Evolutionary conservation across 2,329 filamentous ascomycete species (phyloP), one percentile per base, ranked within the genome.

Genomic region (Xylaria sp.): DNA sequence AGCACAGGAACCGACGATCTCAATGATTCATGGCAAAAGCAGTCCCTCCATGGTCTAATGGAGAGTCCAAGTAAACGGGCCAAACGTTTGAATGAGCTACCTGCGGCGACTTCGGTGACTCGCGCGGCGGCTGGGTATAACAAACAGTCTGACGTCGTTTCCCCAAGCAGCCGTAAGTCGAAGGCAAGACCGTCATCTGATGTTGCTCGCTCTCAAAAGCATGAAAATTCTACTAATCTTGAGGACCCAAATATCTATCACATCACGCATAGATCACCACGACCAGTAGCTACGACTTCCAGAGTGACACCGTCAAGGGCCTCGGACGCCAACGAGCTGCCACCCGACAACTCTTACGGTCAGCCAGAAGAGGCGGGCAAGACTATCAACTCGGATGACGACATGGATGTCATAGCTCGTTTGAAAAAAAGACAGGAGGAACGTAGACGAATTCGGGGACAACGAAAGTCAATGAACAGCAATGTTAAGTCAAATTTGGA

Each of bases 31-130:
- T 79, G 75, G 73, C 73, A 73, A 23, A 78, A 78, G 0, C 78
- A 78, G 1, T 79, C 80, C 4, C 71, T 86, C 32, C 75, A 79
- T 63, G 82, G 83, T 1, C 75, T 86, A 50, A 82, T 85, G 79
- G 80, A 84, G 62, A 82, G 78, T 16, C 82, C 80, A 27, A 75
- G 76, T 60, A 79, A 78, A 68, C 75, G 79, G 25, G 69, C 63
- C 0, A 62, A 63, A 4, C 70, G 69, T 1, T 47, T 77, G 16
- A 73, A 74, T 58, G 70, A 69, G 12, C 66, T 76, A 9, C 66
- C 70, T 8, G 67, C 72, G 6, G 66, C 68, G 2, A 54, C 66
- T 2, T 50, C 59, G 12, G 50, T 66, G 16, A 77, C 76, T 1
- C 75, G 77, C 5, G 74, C 76, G 4, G 74, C 75, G 13, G 74